Conservation (phyloP, 108 stramenopile genomes). For the Parietichytrium sp. region DNA sequence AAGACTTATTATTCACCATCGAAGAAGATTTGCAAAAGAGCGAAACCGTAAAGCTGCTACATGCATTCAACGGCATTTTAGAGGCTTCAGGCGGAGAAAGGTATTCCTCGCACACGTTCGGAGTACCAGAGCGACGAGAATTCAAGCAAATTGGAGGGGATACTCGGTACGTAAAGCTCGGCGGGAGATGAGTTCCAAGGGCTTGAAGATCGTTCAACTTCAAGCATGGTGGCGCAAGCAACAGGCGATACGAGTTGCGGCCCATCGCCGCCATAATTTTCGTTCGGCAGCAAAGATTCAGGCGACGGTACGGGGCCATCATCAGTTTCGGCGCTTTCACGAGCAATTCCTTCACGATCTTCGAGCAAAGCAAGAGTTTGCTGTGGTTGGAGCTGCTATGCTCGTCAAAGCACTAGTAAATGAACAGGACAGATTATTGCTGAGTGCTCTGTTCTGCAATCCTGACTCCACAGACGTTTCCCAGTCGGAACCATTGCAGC, state of each 20-base stretch:
- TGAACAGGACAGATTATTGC: neutral
- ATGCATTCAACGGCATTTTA: neutral
- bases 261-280: too few species aligned
- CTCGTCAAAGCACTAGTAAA: neutral
- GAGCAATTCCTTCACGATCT: neutral
- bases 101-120: neutral
- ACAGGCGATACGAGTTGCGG: too few species aligned
- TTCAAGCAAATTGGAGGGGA: neutral
- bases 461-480: neutral
- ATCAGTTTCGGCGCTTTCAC: too few species aligned
- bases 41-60: conserved; percentile 6
- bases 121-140: neutral
- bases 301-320: too few species aligned
- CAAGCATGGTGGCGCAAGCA: conserved; percentile 4
- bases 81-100: neutral
- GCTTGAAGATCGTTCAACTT: neutral
- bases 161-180: neutral
- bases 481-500: neutral
- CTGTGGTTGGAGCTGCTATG: neutral
- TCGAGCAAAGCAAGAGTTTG: neutral
- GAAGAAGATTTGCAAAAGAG: neutral
- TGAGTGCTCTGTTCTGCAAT: neutral
- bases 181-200: neutral
- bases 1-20: neutral
- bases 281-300: too few species aligned